A percentile compares a stretch with the other conserved stretches of the same genome.
Conservation (phyloP, 2,329 filamentous ascomycete species). For the Microdochium nivale region DNA sequence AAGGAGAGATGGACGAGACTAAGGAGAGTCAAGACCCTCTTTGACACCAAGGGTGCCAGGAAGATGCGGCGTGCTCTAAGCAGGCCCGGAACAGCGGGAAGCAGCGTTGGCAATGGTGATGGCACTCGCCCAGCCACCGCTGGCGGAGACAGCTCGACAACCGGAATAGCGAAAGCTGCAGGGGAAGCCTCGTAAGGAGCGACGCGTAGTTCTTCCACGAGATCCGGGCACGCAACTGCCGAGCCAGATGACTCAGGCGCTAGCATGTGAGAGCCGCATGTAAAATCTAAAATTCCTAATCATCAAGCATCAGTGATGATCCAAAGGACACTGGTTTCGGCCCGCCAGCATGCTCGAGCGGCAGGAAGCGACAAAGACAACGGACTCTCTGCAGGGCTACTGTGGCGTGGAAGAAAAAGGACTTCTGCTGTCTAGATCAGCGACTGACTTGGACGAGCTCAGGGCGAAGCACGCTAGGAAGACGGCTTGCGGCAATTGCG, state of each 20-base stretch:
- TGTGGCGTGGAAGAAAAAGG: neutral
- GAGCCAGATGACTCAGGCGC: neutral
- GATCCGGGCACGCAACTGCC: neutral
- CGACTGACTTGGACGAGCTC: too few species aligned
- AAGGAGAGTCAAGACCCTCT: slow-evolving; percentile 61
- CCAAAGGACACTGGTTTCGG: too few species aligned
- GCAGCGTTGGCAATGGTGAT: neutral
- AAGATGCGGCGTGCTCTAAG: slow-evolving; percentile 35
- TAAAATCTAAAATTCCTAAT: neutral
- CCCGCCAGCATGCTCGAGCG: too few species aligned
- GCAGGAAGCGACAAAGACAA: too few species aligned
- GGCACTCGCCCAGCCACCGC: slow-evolving; percentile 15
- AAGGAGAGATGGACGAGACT: slow-evolving; percentile 67
- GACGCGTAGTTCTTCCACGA: neutral
- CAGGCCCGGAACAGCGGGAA: slow-evolving; percentile 29
- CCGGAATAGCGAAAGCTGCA: neutral
- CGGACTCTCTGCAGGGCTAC: too few species aligned
- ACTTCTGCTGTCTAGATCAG: too few species aligned
- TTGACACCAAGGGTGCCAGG: slow-evolving; percentile 55
- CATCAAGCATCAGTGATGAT: neutral
- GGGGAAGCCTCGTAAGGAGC: neutral
- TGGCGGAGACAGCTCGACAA: neutral
- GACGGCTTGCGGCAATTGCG: neutral
- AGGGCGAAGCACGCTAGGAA: too few species aligned
- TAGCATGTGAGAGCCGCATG: neutral